phyloP scores from a whole-genome alignment of 805 yeast species.

The Lipomyces kockii region DNA sequence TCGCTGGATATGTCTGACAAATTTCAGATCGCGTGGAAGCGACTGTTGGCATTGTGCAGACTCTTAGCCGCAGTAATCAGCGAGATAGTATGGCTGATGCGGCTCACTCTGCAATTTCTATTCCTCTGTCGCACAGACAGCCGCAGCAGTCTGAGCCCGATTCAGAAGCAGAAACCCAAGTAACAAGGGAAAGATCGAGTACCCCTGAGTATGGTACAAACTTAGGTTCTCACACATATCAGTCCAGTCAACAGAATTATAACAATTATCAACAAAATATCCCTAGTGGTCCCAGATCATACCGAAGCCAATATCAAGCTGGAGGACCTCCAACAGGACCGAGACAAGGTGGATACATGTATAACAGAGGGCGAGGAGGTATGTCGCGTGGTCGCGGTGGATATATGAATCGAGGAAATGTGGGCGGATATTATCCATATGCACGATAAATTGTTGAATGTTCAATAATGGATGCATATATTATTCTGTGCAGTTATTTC shows the following conservation, averaged over 20 bases:
- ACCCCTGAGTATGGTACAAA: not conserved
- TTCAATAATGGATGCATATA: not conserved
- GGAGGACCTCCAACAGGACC: slow-evolving; percentile 21
- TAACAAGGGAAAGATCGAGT: not conserved
- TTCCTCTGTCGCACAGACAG: not conserved
- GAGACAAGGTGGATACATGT: slow-evolving; percentile 2
- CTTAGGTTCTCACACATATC: not conserved
- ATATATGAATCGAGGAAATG: not conserved
- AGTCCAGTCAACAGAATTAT: not conserved
- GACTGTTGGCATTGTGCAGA: not conserved
- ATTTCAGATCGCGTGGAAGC: not conserved
- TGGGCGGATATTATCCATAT: slow-evolving; percentile 21
- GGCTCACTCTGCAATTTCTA: not conserved
- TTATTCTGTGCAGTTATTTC: not conserved
- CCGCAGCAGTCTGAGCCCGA: not conserved
- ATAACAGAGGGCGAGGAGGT: not conserved
- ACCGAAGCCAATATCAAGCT: slow-evolving; percentile 7
- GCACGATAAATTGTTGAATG: slow-evolving; percentile 13
- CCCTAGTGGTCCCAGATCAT: slow-evolving; percentile 28
- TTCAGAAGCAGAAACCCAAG: too few species aligned
- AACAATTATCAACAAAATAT: not conserved
- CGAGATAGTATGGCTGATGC: not conserved
- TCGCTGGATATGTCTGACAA: not conserved
- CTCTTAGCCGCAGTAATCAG: not conserved
- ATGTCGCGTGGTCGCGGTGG: slow-evolving; percentile 1